These are phyloP conservation scores for Botryotinia calthae DNA, from an alignment of 2,329 filamentous ascomycete species.

Conservation along the genomic window DNA sequence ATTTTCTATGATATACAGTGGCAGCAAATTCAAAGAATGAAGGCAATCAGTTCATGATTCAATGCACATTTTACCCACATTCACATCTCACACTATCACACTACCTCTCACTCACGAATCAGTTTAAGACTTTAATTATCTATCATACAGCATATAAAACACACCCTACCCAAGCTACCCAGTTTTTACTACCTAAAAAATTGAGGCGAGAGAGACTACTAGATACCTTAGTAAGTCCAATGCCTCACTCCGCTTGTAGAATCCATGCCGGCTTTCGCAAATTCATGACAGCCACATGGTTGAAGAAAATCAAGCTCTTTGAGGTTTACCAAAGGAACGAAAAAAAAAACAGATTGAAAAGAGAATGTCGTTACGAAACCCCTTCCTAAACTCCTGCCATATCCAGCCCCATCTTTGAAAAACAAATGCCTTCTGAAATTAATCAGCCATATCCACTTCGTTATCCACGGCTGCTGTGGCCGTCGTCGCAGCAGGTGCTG, in stretches of 20 bases:
- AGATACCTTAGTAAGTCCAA: neutral
- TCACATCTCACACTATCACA: neutral
- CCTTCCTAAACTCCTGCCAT: constrained; percentile 9
- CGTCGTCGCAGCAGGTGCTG: neutral
- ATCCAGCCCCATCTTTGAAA: neutral
- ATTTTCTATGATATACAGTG: neutral
- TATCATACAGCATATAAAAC: constrained; percentile 15
- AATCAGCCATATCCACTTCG: constrained; percentile 20
- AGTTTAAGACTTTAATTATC: neutral
- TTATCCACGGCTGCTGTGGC: constrained; percentile 13
- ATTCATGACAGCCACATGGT: constrained; percentile 1
- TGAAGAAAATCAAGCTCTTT: constrained; percentile 1
- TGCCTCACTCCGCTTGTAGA: neutral
- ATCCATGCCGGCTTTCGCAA: constrained; percentile 8
- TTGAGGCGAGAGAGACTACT: neutral
- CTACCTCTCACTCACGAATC: neutral
- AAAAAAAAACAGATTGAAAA: neutral
- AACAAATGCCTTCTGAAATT: neutral
- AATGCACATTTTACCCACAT: neutral
- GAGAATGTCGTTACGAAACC: constrained; percentile 11
- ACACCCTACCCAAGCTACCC: neutral
- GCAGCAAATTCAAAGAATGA: neutral
- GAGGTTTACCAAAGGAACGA: neutral
- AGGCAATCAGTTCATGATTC: neutral
- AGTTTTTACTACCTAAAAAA: neutral